Percentiles rank a stretch among this genome's conserved stretches.
These are phyloP conservation scores for Corrigiola litoralis DNA, from an alignment of 179 eudicot genomes.

Conservation along the genomic window DNA sequence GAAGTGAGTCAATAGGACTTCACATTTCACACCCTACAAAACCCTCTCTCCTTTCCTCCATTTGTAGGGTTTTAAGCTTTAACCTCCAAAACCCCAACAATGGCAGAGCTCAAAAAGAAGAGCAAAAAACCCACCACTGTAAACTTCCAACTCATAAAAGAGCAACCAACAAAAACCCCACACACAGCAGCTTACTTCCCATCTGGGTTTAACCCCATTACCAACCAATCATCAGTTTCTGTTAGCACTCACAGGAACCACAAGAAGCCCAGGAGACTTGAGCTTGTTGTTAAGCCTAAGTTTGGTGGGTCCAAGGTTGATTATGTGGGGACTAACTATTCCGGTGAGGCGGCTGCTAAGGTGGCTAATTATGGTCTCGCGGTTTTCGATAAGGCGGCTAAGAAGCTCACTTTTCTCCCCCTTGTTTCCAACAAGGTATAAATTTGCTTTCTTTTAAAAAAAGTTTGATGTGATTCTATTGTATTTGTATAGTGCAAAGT, in stretches of 20 bases:
- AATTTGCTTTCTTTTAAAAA: not conserved
- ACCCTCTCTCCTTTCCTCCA: too few relatives aligned
- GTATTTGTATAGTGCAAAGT: not conserved
- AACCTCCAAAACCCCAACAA: too few relatives aligned
- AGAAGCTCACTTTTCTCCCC: conserved; percentile 52
- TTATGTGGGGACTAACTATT: conserved; percentile 57
- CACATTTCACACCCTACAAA: too few relatives aligned
- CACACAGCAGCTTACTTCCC: conserved; percentile 73
- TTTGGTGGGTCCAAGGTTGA: conserved; percentile 42
- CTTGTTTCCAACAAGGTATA: conserved; percentile 64
- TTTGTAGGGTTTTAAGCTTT: too few relatives aligned
- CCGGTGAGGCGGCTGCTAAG: conserved; percentile 55
- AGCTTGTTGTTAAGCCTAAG: conserved; percentile 57
- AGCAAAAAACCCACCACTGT: not conserved
- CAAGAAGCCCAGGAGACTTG: conserved; percentile 36
- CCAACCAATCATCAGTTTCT: not conserved
- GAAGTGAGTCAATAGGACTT: too few relatives aligned
- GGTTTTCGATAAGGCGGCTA: conserved; percentile 49
- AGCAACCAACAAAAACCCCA: conserved; percentile 33
- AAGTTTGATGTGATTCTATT: too few relatives aligned
- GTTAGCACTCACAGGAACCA: conserved; percentile 39
- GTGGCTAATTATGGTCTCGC: conserved; percentile 31
- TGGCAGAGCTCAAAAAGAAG: too few relatives aligned
- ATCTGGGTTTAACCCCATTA: conserved; percentile 52
- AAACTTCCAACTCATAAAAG: conserved; percentile 33